Base-by-base conservation (phyloP, 768 basidiomycete genomes). In the Phanerodontia chrysosporium region DNA sequence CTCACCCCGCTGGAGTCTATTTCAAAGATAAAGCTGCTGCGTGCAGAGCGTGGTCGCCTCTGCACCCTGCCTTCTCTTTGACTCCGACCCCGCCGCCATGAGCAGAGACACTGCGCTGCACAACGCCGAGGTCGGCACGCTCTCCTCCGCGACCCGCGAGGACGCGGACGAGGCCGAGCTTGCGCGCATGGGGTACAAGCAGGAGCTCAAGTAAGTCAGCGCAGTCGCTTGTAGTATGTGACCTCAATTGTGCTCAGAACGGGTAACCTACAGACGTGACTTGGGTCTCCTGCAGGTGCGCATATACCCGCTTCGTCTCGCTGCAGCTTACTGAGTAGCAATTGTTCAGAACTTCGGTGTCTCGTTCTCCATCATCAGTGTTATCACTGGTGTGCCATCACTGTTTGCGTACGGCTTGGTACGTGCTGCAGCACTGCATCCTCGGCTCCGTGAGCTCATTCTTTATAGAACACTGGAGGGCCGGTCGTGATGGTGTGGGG, bases 401-500 rank as follows among this genome's bases (percentile, higher is more conserved):
- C 74, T 87, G 27, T 90, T 90, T 64, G 66, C 81, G 45, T 89
- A 83, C 72, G 87, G 88, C 18, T 63, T 89, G 69, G 86, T 87
- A 64, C 60, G 83, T 73, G 36, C n/a, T 42, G 8, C 10, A 18
- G 18, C 18, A 18, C 4, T 42, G 10, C 4, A 36, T 53, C 29
- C 13, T 36, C 29, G 25, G 25, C n/a, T 25, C 1, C 25, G 7
- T 14, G 14, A 5, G 1, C 36, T 7, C 25, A 21, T 21, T 6
- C 9, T 24, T 14, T 28, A 58, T 45, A 89, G 84, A 86, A 82
- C 49, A 90, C 87, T 0, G 88, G 89, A 44, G 89, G 89, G 8
- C 87, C 87, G 0, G 87, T 77, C 0, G 86, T 88, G 2, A 90
- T 89, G 87, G 85, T 86, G 0, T 88, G 86, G 85, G 85, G 86